A percentile compares a stretch with the other conserved stretches of the same genome.
Evolutionary conservation across 202 grass and related monocot genomes (phyloP).

Genomic region (Elaeis oleifera): DNA sequence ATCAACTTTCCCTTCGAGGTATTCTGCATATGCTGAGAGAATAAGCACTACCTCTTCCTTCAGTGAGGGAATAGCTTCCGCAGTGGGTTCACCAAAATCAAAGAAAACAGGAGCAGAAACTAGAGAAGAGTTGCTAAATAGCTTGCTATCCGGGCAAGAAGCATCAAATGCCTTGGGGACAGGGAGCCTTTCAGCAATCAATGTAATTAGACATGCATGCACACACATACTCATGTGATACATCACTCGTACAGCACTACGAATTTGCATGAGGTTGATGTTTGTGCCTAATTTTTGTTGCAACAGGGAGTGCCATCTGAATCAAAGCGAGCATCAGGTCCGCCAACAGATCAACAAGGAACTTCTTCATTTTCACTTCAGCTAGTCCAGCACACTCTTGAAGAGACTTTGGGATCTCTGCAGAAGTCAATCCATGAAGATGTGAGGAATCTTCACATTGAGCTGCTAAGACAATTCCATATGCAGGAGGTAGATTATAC

Average conservation of each 20-base stretch:
- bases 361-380: slow-evolving; percentile 93
- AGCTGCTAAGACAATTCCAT: slow-evolving; percentile 92
- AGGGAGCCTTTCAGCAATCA: slow-evolving; percentile 37
- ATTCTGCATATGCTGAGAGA: slow-evolving; percentile 63
- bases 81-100: slow-evolving; percentile 72
- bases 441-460: slow-evolving; percentile 92
- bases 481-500: slow-evolving; percentile 62
- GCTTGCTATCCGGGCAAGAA: slow-evolving; percentile 57
- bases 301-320: slow-evolving; percentile 36
- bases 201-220: slow-evolving; percentile 44
- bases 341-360: slow-evolving; percentile 42
- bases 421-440: slow-evolving; percentile 94
- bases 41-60: slow-evolving; percentile 66
- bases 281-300: slow-evolving; percentile 9
- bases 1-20: slow-evolving; percentile 32
- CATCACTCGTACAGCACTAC: not conserved
- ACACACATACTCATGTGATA: not conserved
- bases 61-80: slow-evolving; percentile 70
- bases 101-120: slow-evolving; percentile 90
- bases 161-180: slow-evolving; percentile 32
- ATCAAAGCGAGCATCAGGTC: slow-evolving; percentile 30
- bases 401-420: slow-evolving; percentile 79
- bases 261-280: not conserved
- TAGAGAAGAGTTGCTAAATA: slow-evolving; percentile 81
- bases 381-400: slow-evolving; percentile 83